phyloP scores from a whole-genome alignment of 768 basidiomycete genomes.

The Lyophyllum decastes region DNA sequence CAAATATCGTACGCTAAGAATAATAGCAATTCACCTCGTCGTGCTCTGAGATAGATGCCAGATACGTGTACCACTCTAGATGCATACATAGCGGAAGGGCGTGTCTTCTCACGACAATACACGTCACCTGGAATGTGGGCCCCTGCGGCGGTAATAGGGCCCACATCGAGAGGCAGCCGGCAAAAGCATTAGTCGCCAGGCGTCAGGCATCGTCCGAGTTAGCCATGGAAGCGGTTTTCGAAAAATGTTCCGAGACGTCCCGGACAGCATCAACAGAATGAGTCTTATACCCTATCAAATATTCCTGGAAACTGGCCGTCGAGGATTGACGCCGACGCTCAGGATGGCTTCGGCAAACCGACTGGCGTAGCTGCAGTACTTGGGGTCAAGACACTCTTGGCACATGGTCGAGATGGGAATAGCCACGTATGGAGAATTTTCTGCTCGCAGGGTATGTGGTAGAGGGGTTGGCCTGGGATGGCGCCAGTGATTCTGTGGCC shows the following conservation, averaged over 20 bases:
- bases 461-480: too few relatives aligned
- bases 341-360: constrained; percentile 57
- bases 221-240: background rate
- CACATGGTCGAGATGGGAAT: constrained; percentile 33
- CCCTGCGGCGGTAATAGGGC: background rate
- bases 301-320: constrained; percentile 56
- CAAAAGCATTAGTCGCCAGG: background rate
- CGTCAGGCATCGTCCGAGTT: background rate
- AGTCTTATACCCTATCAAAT: constrained; percentile 69
- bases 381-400: constrained; percentile 41
- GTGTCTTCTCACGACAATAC: background rate
- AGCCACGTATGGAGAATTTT: constrained; percentile 17
- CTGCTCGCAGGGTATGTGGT: constrained; percentile 9
- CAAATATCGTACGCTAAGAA: background rate
- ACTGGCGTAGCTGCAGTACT: constrained; percentile 48
- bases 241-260: constrained; percentile 34
- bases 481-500: background rate
- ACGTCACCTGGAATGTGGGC: background rate
- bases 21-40: background rate
- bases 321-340: constrained; percentile 46
- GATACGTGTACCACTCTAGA: background rate
- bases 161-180: background rate
- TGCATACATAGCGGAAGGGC: background rate
- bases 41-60: background rate
- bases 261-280: constrained; percentile 57